Conservation (phyloP, 2,329 filamentous ascomycete species). For the Nemania diffusa region DNA sequence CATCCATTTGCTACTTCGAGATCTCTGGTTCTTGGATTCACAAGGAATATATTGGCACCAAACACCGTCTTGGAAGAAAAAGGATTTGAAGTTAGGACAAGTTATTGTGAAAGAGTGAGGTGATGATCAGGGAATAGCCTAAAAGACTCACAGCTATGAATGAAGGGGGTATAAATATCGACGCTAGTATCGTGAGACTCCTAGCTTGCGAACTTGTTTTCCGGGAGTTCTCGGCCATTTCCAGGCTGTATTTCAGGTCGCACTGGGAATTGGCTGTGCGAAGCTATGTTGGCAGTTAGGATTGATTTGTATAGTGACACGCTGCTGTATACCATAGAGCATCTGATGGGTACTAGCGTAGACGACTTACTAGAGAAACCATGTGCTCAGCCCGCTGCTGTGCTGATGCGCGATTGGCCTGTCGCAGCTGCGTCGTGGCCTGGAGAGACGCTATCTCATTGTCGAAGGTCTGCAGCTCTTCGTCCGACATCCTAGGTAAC, state of each 20-base stretch:
- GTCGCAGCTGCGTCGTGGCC: slow-evolving; percentile 1
- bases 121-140: slow-evolving; percentile 2
- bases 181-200: slow-evolving; percentile 24
- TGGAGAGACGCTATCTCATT: slow-evolving; percentile 20
- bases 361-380: slow-evolving; percentile 18
- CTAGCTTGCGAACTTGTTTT: slow-evolving; percentile 19
- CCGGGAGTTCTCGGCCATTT: slow-evolving; percentile 18
- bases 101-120: slow-evolving; percentile 7
- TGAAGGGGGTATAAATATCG: slow-evolving; percentile 19
- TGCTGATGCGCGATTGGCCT: slow-evolving; percentile 2
- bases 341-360: slow-evolving; percentile 1
- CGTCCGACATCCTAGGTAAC: slow-evolving; percentile 19
- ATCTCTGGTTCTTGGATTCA: slow-evolving; percentile 10
- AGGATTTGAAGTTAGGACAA: slow-evolving; percentile 16
- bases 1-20: neutral
- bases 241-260: slow-evolving; percentile 10
- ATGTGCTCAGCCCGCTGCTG: slow-evolving; percentile 15
- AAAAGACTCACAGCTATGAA: slow-evolving; percentile 24
- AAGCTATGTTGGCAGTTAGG: slow-evolving; percentile 11
- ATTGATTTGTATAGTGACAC: neutral
- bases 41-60: slow-evolving; percentile 2
- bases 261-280: slow-evolving; percentile 15
- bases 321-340: neutral
- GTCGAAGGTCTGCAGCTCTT: slow-evolving; percentile 7
- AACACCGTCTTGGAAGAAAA: slow-evolving; percentile 20